These are phyloP conservation scores for Fomes fomentarius DNA, from an alignment of 1,284 basidiomycete genomes.

Conservation along the genomic window DNA sequence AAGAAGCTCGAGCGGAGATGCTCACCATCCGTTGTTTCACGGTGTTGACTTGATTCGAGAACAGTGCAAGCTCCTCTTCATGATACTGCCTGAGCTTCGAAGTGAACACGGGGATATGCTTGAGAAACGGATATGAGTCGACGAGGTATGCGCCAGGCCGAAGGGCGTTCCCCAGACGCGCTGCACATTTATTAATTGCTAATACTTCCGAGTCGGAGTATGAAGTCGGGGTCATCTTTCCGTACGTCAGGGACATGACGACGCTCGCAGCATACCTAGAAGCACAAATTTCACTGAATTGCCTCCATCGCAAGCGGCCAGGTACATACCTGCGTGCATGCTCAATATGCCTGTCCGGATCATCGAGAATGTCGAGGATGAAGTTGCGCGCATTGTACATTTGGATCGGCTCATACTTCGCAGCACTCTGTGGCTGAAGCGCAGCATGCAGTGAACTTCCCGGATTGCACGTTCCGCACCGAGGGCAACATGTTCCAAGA, in stretches of 20 bases:
- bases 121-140: constrained; percentile 58
- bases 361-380: constrained; percentile 14
- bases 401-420: constrained; percentile 16
- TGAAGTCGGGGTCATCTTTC: constrained; percentile 50
- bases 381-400: constrained; percentile 17
- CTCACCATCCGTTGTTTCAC: constrained; percentile 51
- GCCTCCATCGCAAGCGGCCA: no score
- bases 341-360: constrained; percentile 8
- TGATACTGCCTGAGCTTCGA: constrained; percentile 54
- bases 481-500: background rate
- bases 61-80: constrained; percentile 58
- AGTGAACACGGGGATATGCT: constrained; percentile 60
- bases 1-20: background rate
- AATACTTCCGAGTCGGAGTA: constrained; percentile 61
- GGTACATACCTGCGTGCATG: constrained; percentile 4
- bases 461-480: background rate
- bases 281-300: background rate
- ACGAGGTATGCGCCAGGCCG: constrained; percentile 61
- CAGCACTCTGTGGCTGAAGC: constrained; percentile 14
- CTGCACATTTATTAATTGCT: constrained; percentile 51
- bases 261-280: constrained; percentile 64
- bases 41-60: constrained; percentile 48
- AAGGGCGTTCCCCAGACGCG: constrained; percentile 50
- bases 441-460: constrained; percentile 14
- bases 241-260: constrained; percentile 69